These are phyloP conservation scores for Cladobotryum mycophilum DNA, from an alignment of 2,329 filamentous ascomycete genomes.

Conservation along the genomic window DNA sequence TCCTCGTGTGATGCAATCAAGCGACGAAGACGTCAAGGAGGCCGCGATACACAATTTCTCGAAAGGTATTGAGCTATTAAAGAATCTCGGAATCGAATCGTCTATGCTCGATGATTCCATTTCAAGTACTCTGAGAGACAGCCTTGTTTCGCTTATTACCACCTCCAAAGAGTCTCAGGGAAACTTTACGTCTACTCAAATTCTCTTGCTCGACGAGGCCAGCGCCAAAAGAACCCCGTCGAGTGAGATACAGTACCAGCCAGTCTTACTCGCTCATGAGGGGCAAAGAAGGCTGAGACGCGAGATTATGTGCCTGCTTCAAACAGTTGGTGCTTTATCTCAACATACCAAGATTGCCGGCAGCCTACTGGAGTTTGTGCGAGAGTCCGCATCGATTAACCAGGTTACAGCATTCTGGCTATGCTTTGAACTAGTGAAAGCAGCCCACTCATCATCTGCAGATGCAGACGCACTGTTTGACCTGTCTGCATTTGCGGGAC, in stretches of 20 bases:
- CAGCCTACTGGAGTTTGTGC: constrained; percentile 59
- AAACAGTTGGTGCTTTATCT: constrained; percentile 49
- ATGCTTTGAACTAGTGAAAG: constrained; percentile 63
- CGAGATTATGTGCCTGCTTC: constrained; percentile 53
- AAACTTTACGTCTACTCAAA: constrained; percentile 14
- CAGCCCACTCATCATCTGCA: constrained; percentile 42
- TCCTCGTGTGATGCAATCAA: constrained; percentile 74
- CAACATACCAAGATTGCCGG: constrained; percentile 55
- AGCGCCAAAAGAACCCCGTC: constrained; percentile 11
- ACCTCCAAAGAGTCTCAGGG: constrained; percentile 16
- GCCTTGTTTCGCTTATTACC: constrained; percentile 45
- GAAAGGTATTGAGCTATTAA: constrained; percentile 62
- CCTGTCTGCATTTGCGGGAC: constrained; percentile 32
- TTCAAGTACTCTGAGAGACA: constrained; percentile 65
- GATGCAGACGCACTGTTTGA: constrained; percentile 63
- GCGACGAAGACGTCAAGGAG: constrained; percentile 72
- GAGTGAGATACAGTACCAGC: constrained; percentile 41
- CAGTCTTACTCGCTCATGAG: constrained; percentile 57
- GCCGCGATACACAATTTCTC: constrained; percentile 70
- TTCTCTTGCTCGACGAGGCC: constrained; percentile 23
- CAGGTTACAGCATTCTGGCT: constrained; percentile 76
- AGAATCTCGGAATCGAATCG: constrained; percentile 56
- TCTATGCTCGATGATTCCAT: constrained; percentile 62
- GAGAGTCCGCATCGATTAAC: constrained; percentile 49
- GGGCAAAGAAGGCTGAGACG: constrained; percentile 58